Percentiles rank a stretch among this genome's conserved stretches.
These are phyloP conservation scores for Ophiostoma perfectum DNA, from an alignment of 2,329 filamentous ascomycete genomes.

Conservation along the genomic window DNA sequence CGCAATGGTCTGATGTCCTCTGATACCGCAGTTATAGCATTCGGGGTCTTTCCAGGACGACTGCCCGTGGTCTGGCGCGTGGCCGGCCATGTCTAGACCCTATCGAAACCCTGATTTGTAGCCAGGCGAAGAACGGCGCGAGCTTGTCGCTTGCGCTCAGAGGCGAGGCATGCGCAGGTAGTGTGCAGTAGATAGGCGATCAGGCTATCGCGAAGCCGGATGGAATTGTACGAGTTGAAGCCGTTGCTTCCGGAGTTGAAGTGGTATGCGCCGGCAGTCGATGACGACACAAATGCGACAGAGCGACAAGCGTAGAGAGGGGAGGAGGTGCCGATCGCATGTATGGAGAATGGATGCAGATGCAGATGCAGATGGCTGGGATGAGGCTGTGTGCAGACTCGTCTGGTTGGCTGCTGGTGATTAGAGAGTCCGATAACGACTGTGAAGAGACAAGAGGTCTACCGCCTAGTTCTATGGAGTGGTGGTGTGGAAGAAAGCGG, in stretches of 20 bases:
- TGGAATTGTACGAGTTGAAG: too few relatives aligned
- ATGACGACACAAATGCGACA: slow-evolving; percentile 10
- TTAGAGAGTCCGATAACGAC: not conserved
- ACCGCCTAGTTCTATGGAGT: not conserved
- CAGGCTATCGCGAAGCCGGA: too few relatives aligned
- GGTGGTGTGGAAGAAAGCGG: not conserved
- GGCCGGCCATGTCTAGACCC: slow-evolving; percentile 25
- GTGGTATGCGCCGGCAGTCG: not conserved
- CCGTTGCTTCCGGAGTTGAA: not conserved
- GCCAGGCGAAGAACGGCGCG: not conserved
- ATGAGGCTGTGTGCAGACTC: slow-evolving; percentile 1
- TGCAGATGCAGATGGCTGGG: not conserved
- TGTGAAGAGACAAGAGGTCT: not conserved
- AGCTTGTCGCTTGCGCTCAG: not conserved
- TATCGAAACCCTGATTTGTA: too few relatives aligned
- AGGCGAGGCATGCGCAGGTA: not conserved
- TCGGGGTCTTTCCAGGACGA: slow-evolving; percentile 32
- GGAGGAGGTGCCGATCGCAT: slow-evolving; percentile 2
- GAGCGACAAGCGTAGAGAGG: not conserved
- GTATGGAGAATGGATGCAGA: not conserved
- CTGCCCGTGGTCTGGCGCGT: slow-evolving; percentile 30
- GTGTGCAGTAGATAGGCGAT: not conserved
- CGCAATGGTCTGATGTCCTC: slow-evolving; percentile 48
- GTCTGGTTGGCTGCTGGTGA: not conserved
- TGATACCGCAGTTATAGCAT: slow-evolving; percentile 51